phyloP scores from a whole-genome alignment of 1,139 yeast species.

The Wickerhamiella pararugosa region DNA sequence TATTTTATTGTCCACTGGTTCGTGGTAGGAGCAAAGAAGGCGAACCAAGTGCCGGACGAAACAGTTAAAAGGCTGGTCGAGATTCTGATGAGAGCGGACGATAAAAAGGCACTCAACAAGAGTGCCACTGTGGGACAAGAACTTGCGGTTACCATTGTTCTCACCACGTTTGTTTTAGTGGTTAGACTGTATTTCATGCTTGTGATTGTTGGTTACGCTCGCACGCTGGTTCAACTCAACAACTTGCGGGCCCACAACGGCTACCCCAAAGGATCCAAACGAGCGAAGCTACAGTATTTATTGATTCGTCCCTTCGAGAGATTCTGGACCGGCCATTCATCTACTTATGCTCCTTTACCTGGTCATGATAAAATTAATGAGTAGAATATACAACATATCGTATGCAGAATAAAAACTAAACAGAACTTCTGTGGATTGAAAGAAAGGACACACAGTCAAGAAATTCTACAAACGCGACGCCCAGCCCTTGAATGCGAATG shows the following conservation, averaged over 20 bases:
- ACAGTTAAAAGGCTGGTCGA: constrained; percentile 1
- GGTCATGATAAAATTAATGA: not conserved
- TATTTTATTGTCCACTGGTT: constrained; percentile 73
- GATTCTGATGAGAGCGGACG: constrained; percentile 8
- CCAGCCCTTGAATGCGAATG: constrained; percentile 9
- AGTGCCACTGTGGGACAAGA: constrained; percentile 63
- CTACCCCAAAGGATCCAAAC: constrained; percentile 22
- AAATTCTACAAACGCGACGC: constrained; percentile 7
- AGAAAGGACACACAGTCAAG: not conserved
- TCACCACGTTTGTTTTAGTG: constrained; percentile 39
- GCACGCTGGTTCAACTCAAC: constrained; percentile 24
- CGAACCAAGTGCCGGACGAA: constrained; percentile 7
- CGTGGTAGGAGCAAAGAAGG: constrained; percentile 28
- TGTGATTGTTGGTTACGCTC: constrained; percentile 47
- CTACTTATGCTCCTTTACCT: constrained; percentile 4
- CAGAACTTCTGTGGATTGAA: not conserved
- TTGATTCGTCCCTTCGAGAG: constrained; percentile 20
- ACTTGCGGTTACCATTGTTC: constrained; percentile 45
- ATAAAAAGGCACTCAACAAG: constrained; percentile 24
- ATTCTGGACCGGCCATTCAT: constrained; percentile 35
- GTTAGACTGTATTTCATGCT: constrained; percentile 52
- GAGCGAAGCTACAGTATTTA: constrained; percentile 20
- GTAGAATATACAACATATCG: not conserved
- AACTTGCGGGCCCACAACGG: constrained; percentile 25
- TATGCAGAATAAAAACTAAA: not conserved